Conservation (phyloP, 2,329 filamentous ascomycete genomes). For the Arthrobotrys sphaeroides region DNA sequence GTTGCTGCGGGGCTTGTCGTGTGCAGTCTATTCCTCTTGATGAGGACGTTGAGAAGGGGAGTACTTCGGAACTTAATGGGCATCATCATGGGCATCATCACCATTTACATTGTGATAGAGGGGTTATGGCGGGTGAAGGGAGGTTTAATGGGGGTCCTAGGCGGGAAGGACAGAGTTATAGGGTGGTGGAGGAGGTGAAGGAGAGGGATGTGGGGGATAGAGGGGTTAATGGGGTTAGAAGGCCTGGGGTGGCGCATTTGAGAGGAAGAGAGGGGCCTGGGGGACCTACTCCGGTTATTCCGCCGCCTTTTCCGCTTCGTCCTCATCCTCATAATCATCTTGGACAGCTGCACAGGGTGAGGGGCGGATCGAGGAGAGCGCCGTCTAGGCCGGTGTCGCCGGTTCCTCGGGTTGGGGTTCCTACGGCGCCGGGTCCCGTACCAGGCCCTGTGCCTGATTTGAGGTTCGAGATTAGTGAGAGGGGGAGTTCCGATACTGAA, state of each 20-base stretch:
- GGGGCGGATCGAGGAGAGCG: not conserved
- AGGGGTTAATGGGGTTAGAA: not conserved
- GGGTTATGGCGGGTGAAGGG: not conserved
- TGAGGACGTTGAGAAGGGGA: slow-evolving; percentile 21
- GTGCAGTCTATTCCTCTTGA: not conserved
- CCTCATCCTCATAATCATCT: not conserved
- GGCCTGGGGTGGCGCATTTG: slow-evolving; percentile 7
- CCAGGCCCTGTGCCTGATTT: not conserved
- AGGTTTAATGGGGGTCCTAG: not conserved
- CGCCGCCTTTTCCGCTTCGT: not conserved
- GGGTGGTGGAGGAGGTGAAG: slow-evolving; percentile 16
- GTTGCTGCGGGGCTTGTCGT: slow-evolving; percentile 36
- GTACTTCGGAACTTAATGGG: not conserved
- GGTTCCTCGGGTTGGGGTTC: not conserved
- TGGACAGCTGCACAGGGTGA: not conserved
- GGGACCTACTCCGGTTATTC: no score
- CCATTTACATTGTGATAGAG: not conserved
- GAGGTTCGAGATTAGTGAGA: not conserved
- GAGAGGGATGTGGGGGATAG: slow-evolving; percentile 7
- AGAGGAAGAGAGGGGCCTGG: not conserved
- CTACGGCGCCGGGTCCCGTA: not conserved
- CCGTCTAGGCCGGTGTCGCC: not conserved
- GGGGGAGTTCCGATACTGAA: not conserved
- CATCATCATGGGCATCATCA: not conserved
- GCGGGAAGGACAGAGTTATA: not conserved